Conservation (phyloP, 768 basidiomycete species). For the Lactifluus echinatus region DNA sequence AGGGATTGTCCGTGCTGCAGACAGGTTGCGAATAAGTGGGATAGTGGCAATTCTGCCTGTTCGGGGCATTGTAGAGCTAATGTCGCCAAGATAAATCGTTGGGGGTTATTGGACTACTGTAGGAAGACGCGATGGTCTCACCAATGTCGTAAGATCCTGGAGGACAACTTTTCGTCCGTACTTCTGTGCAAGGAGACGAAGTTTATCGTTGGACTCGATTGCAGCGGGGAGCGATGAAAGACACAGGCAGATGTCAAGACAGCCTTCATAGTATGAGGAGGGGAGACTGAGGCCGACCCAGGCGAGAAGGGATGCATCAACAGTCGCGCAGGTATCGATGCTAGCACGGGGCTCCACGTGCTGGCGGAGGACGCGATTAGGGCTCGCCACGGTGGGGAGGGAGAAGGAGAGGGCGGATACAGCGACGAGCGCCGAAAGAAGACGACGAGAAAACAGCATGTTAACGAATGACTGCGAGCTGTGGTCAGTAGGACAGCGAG, state of each 20-base stretch:
- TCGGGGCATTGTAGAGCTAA: conserved; percentile 30
- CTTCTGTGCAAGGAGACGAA: conserved; percentile 9
- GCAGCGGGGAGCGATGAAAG: conserved; percentile 25
- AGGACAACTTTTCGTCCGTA: conserved; percentile 12
- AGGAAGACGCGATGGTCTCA: conserved; percentile 13
- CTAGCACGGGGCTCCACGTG: conserved; percentile 15
- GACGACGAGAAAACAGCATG: not conserved
- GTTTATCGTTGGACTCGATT: conserved; percentile 5
- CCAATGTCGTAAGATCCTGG: conserved; percentile 21
- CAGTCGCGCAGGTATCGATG: conserved; percentile 21
- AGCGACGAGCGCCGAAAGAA: conserved; percentile 2
- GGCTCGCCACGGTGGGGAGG: not conserved
- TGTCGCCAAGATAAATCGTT: not conserved
- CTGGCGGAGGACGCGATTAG: conserved; percentile 16
- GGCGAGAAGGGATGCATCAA: conserved; percentile 15
- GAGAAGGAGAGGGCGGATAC: conserved; percentile 4
- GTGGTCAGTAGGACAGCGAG: not conserved
- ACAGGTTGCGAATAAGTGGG: conserved; percentile 28
- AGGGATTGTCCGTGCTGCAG: conserved; percentile 29
- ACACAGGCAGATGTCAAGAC: conserved; percentile 32
- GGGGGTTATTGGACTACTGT: not conserved
- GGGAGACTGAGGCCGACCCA: conserved; percentile 4
- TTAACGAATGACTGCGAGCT: conserved; percentile 13
- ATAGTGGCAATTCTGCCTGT: conserved; percentile 28
- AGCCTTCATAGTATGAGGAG: not conserved